phyloP scores from a whole-genome alignment of 2,329 filamentous ascomycete genomes.

The Cryphonectria naterciae region DNA sequence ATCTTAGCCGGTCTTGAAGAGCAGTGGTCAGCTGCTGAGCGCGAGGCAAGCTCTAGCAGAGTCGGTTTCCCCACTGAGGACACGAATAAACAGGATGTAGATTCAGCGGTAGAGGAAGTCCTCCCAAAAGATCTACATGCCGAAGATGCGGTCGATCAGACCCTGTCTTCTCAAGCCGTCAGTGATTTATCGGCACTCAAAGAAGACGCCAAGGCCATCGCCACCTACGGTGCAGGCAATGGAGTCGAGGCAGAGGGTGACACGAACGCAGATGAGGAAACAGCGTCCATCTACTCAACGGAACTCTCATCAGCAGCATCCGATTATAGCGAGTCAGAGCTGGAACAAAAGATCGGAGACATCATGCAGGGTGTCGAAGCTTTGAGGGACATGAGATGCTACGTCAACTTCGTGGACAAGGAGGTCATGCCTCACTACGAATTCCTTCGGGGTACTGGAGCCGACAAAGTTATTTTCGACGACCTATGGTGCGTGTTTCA shows the following conservation, averaged over 20 bases:
- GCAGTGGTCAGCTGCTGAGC: neutral
- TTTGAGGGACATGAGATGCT: slow-evolving; percentile 20
- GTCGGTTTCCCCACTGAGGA: neutral
- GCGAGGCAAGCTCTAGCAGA: neutral
- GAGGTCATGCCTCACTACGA: slow-evolving; percentile 21
- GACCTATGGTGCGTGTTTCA: slow-evolving; percentile 25
- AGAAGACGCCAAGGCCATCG: too few species aligned
- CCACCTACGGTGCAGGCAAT: too few species aligned
- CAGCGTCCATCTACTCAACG: neutral
- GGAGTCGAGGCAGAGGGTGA: too few species aligned
- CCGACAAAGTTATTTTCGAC: slow-evolving; percentile 16
- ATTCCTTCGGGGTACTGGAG: neutral
- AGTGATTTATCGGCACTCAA: too few species aligned
- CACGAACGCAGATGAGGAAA: neutral
- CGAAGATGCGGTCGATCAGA: neutral
- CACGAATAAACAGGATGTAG: neutral
- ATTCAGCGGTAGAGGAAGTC: neutral
- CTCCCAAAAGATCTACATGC: neutral
- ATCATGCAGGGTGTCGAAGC: slow-evolving; percentile 15
- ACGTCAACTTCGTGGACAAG: slow-evolving; percentile 14
- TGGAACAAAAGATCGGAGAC: slow-evolving; percentile 10
- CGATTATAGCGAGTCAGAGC: slow-evolving; percentile 14
- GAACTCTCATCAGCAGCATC: neutral
- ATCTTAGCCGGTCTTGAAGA: neutral
- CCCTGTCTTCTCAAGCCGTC: neutral